Evolutionary conservation across 495 filamentous ascomycete genomes (phyloP), one percentile per base, ranked within the genome.

Genomic region (Annulohypoxylon maeteangense): DNA sequence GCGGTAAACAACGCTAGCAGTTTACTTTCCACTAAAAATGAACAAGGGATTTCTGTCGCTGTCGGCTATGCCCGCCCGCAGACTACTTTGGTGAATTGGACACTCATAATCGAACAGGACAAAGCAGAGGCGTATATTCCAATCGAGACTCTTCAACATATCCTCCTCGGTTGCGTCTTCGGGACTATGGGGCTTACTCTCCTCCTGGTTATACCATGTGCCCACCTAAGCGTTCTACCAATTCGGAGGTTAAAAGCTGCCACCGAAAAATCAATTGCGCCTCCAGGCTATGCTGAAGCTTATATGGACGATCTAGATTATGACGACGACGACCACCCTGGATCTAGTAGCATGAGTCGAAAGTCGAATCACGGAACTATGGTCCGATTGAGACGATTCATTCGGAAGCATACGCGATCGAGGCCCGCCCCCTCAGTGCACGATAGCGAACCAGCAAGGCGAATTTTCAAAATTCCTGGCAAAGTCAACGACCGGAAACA

Each of bases 101-200:
- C 90, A 16, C 81, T 97, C 7, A 68, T 97, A 2, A 86, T 97
- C 10, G 94, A 97, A 74, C 90, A 95, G 77, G 84, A 88, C 11
- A 86, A 86, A 51, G 70, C 76, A 36, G 93, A 97, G 74, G 93
- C 93, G 7, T 91, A 88, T 78, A 83, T 83, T n/a, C 90, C 93
- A 1, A 93, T 97, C 31, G 70, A 83, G 36, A 87, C 87, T 18
- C 83, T 97, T 22, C 87, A 91, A 29, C 89, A 89, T 50, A 91
- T 97, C 45, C 85, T 97, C 4, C 79, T 97, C 2, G 91, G 86
- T 1, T 96, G 92, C 57, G 92, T 96, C 1, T 96, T 97, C 73
- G 92, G 91, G 0, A 95, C 93, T 0, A 84, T 89, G 16, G 94
- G 90, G 3, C 81, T 88, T 0, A 84, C 93, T 2, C 65, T 94